Conservation (phyloP, 352 stramenopile genomes). For the Globisporangium ultimum region DNA sequence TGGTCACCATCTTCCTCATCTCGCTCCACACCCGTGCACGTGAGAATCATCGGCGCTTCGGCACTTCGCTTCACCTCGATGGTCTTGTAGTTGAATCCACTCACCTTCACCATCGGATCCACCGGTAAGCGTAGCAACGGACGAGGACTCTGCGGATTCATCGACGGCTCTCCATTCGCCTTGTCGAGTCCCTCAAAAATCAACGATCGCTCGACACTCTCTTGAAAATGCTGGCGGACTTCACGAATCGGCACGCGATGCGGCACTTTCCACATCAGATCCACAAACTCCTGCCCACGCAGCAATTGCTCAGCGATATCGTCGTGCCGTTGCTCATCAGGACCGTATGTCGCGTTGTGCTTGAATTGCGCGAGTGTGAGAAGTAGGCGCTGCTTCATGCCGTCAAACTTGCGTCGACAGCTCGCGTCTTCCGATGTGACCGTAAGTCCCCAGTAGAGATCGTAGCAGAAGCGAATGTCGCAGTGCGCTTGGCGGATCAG, state of each 20-base stretch:
- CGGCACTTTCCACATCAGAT: conserved; percentile 82
- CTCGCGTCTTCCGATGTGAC: conserved; percentile 78
- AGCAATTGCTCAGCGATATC: conserved; percentile 79
- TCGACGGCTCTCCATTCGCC: background rate
- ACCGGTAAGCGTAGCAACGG: conserved; percentile 60
- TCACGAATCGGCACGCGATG: conserved; percentile 61
- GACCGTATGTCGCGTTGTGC: conserved; percentile 44
- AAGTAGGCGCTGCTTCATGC: conserved; percentile 74
- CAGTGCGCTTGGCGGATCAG: conserved; percentile 72
- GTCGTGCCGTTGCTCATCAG: conserved; percentile 31
- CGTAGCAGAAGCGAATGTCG: conserved; percentile 81
- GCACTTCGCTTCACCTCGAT: conserved; percentile 82
- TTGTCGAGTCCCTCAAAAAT: conserved; percentile 30
- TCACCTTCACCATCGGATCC: conserved; percentile 67
- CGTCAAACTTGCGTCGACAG: conserved; percentile 77
- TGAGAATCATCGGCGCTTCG: conserved; percentile 79
- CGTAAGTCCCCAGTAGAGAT: conserved; percentile 82
- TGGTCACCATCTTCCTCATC: conserved; percentile 61
- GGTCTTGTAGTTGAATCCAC: conserved; percentile 65
- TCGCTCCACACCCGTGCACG: conserved; percentile 69
- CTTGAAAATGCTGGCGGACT: conserved; percentile 45
- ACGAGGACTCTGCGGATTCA: background rate
- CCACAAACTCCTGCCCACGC: conserved; percentile 78
- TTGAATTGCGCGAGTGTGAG: conserved; percentile 69
- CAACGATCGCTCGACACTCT: conserved; percentile 43